These are phyloP conservation scores for Pythium phragmiticola DNA, from an alignment of 352 stramenopile genomes.

Conservation along the genomic window DNA sequence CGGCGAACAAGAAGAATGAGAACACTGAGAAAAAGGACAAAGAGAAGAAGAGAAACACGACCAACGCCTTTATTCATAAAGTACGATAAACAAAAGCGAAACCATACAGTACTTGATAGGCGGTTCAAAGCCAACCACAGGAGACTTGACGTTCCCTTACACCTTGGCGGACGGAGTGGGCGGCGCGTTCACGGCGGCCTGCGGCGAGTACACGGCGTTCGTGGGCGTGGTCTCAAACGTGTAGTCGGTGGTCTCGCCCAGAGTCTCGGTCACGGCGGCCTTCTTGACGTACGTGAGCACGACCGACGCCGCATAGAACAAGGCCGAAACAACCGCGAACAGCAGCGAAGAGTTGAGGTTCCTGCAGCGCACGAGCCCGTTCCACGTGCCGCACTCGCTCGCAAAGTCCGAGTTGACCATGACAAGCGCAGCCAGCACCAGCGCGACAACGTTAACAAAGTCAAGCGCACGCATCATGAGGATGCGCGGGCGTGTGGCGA, in stretches of 20 bases:
- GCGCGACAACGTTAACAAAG: slow-evolving; percentile 18
- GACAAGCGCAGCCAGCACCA: slow-evolving; percentile 15
- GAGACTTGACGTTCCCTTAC: not conserved
- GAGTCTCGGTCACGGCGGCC: slow-evolving; percentile 2
- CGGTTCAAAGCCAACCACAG: too few relatives aligned
- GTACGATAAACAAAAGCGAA: too few relatives aligned
- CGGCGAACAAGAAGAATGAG: too few relatives aligned
- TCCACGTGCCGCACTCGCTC: slow-evolving; percentile 32
- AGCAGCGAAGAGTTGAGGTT: slow-evolving; percentile 38
- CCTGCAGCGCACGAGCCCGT: slow-evolving; percentile 32
- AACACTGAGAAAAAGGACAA: too few relatives aligned
- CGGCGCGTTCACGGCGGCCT: slow-evolving; percentile 1
- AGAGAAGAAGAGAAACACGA: too few relatives aligned
- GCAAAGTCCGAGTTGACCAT: slow-evolving; percentile 29
- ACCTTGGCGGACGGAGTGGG: slow-evolving; percentile 29
- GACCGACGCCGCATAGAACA: slow-evolving; percentile 35
- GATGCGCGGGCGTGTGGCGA: slow-evolving; percentile 31
- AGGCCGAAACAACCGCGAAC: slow-evolving; percentile 36
- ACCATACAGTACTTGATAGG: too few relatives aligned
- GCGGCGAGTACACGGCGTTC: slow-evolving; percentile 17
- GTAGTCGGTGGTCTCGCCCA: slow-evolving; percentile 6
- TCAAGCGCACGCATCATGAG: slow-evolving; percentile 34
- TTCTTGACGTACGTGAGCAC: slow-evolving; percentile 33
- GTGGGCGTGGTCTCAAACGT: slow-evolving; percentile 25
- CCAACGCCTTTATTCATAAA: too few relatives aligned